A percentile compares a stretch with the other conserved stretches of the same genome.
Evolutionary conservation across 2,329 filamentous ascomycete genomes (phyloP).

Genomic region (Cytospora mali): DNA sequence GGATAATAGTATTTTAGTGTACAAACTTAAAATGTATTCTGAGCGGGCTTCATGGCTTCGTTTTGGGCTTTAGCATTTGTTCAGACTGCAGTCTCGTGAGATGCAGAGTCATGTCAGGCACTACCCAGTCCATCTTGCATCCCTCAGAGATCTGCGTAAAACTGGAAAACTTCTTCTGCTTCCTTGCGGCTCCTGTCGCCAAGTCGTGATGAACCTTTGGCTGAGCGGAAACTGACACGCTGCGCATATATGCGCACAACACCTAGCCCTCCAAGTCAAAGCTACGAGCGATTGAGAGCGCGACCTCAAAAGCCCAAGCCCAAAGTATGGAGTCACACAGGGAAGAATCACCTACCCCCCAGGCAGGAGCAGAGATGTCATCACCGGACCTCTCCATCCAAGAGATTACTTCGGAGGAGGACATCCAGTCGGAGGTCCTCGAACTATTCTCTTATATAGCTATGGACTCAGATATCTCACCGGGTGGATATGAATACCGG

Average conservation of each 20-base stretch:
- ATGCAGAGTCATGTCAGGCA: too few species aligned
- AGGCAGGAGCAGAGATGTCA: neutral
- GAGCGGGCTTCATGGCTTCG: neutral
- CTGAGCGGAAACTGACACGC: too few species aligned
- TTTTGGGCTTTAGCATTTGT: neutral
- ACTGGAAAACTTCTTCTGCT: too few species aligned
- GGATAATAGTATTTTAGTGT: neutral
- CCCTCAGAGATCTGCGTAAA: too few species aligned
- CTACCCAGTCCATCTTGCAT: too few species aligned
- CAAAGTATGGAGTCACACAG: neutral
- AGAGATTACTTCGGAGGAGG: too few species aligned
- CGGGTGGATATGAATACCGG: neutral
- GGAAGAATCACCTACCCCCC: too few species aligned
- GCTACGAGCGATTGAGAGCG: neutral
- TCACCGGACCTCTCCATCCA: too few species aligned
- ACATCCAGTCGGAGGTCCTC: neutral
- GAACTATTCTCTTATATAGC: neutral
- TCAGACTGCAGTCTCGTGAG: too few species aligned
- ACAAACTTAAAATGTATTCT: slow-evolving; percentile 6
- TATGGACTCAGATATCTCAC: neutral
- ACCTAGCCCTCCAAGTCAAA: too few species aligned
- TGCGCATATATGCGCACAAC: neutral
- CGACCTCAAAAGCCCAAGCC: neutral
- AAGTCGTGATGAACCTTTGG: too few species aligned
- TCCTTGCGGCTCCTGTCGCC: too few species aligned